Evolutionary conservation across 768 basidiomycete species (phyloP).

Genomic region (Tulasnella sp.): DNA sequence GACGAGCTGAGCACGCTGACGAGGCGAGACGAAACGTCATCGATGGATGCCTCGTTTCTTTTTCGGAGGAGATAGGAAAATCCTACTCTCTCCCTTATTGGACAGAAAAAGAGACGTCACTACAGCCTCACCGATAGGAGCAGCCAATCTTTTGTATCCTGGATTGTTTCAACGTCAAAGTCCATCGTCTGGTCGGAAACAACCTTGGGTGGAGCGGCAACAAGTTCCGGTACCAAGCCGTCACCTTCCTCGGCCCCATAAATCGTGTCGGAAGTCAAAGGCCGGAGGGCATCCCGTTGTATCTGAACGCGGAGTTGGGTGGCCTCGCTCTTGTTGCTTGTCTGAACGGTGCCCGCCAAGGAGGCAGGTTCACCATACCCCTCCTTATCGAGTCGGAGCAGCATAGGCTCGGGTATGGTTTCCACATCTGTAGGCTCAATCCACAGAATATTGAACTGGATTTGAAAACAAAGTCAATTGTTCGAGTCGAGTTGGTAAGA

Average conservation of each 20-base stretch:
- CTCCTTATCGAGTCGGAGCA: constrained; percentile 58
- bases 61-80: neutral
- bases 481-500: constrained; percentile 30
- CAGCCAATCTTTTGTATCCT: constrained; percentile 70
- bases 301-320: constrained; percentile 71
- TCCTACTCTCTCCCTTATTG: neutral
- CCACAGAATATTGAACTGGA: constrained; percentile 81
- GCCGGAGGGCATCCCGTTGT: constrained; percentile 69
- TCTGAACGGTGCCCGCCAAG: neutral
- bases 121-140: constrained; percentile 58
- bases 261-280: constrained; percentile 52
- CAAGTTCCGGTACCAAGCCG: neutral
- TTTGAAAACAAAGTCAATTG: constrained; percentile 6
- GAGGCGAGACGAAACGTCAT: constrained; percentile 20
- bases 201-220: neutral
- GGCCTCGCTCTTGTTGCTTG: constrained; percentile 44
- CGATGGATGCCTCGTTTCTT: neutral
- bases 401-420: constrained; percentile 67
- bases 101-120: neutral
- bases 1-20: constrained; percentile 1
- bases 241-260: constrained; percentile 27
- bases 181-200: constrained; percentile 33
- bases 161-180: constrained; percentile 59
- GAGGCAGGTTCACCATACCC: constrained; percentile 41
- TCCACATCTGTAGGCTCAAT: constrained; percentile 67